Conservation (phyloP, 768 basidiomycete species). For the Amanita molliuscula region DNA sequence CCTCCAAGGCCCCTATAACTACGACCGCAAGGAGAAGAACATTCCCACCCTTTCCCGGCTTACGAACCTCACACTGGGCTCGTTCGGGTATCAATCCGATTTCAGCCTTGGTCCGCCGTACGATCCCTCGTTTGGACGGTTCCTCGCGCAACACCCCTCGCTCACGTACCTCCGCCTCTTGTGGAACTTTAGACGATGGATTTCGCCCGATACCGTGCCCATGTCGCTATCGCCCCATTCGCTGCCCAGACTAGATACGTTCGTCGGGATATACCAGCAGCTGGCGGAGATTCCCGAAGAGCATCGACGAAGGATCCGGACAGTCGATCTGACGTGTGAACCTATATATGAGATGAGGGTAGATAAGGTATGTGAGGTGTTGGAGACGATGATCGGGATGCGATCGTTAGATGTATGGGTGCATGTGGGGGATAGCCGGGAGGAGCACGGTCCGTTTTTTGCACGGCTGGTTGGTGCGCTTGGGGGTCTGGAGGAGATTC, state of each 20-base stretch:
- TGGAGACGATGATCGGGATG: conserved; percentile 25
- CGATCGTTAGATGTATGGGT: conserved; percentile 38
- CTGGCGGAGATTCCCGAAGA: conserved; percentile 24
- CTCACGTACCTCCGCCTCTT: conserved; percentile 33
- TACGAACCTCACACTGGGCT: conserved; percentile 34
- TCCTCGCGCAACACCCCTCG: conserved; percentile 26
- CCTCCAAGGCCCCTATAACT: not conserved
- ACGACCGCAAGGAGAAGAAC: not conserved
- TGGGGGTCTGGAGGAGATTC: conserved; percentile 30
- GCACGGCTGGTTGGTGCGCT: conserved; percentile 23
- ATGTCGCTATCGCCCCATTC: conserved; percentile 19
- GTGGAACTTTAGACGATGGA: conserved; percentile 43
- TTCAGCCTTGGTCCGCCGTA: conserved; percentile 27
- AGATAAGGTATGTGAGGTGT: conserved; percentile 20
- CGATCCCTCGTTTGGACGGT: conserved; percentile 19
- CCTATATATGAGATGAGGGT: conserved; percentile 30
- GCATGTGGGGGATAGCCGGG: conserved; percentile 16
- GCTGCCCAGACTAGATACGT: conserved; percentile 27
- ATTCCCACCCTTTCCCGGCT: conserved; percentile 25
- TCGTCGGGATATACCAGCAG: conserved; percentile 39
- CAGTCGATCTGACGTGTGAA: conserved; percentile 38
- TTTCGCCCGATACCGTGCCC: conserved; percentile 30
- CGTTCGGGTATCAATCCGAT: conserved; percentile 38
- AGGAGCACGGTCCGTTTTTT: conserved; percentile 18
- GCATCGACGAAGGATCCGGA: conserved; percentile 23